Conservation (phyloP, 495 filamentous ascomycete genomes). For the Talaromyces ruber region DNA sequence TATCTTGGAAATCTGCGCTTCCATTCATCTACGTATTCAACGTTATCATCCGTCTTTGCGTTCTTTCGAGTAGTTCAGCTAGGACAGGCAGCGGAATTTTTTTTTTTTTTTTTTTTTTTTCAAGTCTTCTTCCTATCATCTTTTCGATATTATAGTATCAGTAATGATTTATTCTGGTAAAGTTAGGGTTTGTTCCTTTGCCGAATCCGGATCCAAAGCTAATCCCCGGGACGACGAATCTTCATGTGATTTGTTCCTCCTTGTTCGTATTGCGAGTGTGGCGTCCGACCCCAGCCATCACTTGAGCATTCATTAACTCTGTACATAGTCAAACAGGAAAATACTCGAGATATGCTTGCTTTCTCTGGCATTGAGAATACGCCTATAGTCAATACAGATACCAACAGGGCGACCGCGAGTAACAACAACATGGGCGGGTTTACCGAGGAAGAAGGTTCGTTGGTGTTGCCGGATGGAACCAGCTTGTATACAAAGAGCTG, state of each 20-base stretch:
- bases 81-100: neutral
- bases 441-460: conserved; percentile 25
- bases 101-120: neutral
- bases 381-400: neutral
- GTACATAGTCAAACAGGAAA: neutral
- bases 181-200: neutral
- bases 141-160: neutral
- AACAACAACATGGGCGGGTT: conserved; percentile 1
- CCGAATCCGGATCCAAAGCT: neutral
- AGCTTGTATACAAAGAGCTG: conserved; percentile 79
- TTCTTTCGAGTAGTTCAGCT: neutral
- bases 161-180: neutral
- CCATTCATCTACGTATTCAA: neutral
- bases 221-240: neutral
- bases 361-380: conserved; percentile 3
- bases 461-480: conserved; percentile 37
- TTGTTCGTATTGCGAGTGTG: neutral
- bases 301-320: neutral
- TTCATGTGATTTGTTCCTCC: neutral
- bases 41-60: neutral
- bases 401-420: neutral
- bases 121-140: neutral
- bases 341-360: neutral
- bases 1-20: neutral
- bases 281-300: neutral